Evolutionary conservation across 371 early-diverging fungal genomes (phyloP), one percentile per base, ranked within the genome.

Genomic region (Mucor ambiguus): DNA sequence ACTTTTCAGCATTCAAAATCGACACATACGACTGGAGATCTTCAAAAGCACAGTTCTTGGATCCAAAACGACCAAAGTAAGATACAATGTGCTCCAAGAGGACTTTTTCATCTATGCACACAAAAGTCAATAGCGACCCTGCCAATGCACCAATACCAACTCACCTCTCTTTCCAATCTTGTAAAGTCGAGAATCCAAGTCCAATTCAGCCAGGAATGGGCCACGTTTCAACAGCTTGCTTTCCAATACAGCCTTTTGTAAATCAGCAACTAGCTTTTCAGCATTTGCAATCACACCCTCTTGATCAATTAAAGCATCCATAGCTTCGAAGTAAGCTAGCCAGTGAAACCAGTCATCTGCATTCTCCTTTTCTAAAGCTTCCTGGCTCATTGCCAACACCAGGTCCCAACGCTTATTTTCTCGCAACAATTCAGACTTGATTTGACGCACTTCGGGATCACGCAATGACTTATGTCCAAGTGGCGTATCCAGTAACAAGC

Each of bases 341-440:
- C 89, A 89, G 30, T 80, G 86, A 30, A 82, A 79, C 92, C 94
- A 92, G 67, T 92, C 92, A 61, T 92, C 92, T 22, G 86, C 78
- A 69, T 84, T 86, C 44, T 78, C 80, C n/a, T 70, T 59, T 16
- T 78, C 67, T 44, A 87, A 70, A 2, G 73, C 76, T 10, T 78
- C 73, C 59, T 81, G 69, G 43, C 84, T 78, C 46, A 74, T 58
- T 18, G 63, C 64, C 18, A 76, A 52, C 7, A 81, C 80, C 8
- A 74, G 69, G 9, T 69, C 60, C 86, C 86, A 87, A 49, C 81
- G 78, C 18, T 74, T 73, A 14, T 80, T 81, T 16, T 76, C 74
- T 55, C 79, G 80, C 44, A 86, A 52, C 20, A 88, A 73, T 30
- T 86, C 84, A 4, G 87, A 79, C 33, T 82, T 75, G 52, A 93